Evolutionary conservation across 2,329 filamentous ascomycete genomes (phyloP), one percentile per base, ranked within the genome.

Genomic region (Calonectria henricotiae): DNA sequence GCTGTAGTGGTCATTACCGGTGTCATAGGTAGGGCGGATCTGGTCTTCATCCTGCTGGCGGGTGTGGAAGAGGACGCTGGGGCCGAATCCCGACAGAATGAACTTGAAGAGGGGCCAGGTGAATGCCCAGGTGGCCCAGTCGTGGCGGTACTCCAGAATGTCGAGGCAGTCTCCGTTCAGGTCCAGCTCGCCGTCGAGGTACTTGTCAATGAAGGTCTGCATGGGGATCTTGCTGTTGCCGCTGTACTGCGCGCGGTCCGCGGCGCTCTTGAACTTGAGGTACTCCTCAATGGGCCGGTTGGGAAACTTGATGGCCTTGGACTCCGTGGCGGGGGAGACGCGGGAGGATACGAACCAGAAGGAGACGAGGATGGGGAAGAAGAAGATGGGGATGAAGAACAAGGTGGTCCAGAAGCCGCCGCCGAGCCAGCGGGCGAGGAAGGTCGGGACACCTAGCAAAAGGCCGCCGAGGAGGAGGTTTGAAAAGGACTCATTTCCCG

Each of bases 151-250:
- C 85, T 98, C 96, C 83, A 98, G 85, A 58, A 94, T 87, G 80
- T 98, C 95, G 73, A 98, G 89, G 78, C 89, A 90, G 84, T 98
- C 96, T 69, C 95, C 95, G 83, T 98, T 98, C 88, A 98, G 95
- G 77, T 98, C 94, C 74, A 98, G 95, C 69, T 97, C 91, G 70
- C 94, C 94, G 80, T 96, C 93, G 84, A 98, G 97, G 88, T 98
- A 98, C 93, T 96, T 97, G 85, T 98, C 95, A 81, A 96, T 91
- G 88, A 98, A 98, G 27, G 94, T 96, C 86, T 97, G 92, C 87
- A 97, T 92, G 64, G 94, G 92, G 71, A 96, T 94, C 86, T 93
- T 95, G 85, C 89, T 93, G 82, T 88, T 88, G 82, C 93, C 93
- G 76, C 89, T 87, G 85, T 94, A 96, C 84, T 91, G 94, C 77